Evolutionary conservation across 306 rosid species (phyloP).

Genomic region (Sphenostylis stenocarpa): DNA sequence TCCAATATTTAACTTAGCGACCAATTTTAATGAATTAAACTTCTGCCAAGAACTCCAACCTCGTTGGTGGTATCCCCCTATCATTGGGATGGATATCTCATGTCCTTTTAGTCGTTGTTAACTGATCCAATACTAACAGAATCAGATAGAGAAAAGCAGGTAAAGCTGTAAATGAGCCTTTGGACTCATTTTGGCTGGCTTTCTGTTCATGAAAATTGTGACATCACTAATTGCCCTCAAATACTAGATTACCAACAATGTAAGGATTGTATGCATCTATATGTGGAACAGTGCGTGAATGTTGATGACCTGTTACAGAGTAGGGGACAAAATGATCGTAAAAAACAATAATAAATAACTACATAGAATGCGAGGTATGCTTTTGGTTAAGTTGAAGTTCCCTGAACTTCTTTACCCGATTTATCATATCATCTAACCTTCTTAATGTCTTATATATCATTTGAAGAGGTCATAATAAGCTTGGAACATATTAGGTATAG

Average conservation of each 20-base stretch:
- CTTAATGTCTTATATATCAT: background rate
- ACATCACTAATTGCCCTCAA: background rate
- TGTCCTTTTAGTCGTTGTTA: background rate
- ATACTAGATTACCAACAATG: background rate
- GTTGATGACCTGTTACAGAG: background rate
- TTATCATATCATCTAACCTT: background rate
- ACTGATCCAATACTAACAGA: background rate
- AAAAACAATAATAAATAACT: background rate
- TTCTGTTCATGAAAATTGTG: background rate
- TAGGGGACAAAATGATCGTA: background rate
- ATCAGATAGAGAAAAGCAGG: background rate
- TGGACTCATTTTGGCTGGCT: conserved; percentile 1
- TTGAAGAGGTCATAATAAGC: background rate
- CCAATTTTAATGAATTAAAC: conserved; percentile 1
- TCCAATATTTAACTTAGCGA: background rate
- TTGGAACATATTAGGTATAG: background rate
- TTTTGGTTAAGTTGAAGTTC: conserved; percentile 2
- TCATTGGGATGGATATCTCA: background rate
- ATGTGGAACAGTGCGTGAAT: background rate
- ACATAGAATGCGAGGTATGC: background rate
- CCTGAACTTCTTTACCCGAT: background rate
- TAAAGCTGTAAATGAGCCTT: background rate
- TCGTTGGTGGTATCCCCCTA: background rate
- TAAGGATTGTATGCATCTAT: background rate
- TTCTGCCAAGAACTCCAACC: background rate